Evolutionary conservation across 805 yeast genomes (phyloP).

Genomic region (Starmerella sirachaensis): DNA sequence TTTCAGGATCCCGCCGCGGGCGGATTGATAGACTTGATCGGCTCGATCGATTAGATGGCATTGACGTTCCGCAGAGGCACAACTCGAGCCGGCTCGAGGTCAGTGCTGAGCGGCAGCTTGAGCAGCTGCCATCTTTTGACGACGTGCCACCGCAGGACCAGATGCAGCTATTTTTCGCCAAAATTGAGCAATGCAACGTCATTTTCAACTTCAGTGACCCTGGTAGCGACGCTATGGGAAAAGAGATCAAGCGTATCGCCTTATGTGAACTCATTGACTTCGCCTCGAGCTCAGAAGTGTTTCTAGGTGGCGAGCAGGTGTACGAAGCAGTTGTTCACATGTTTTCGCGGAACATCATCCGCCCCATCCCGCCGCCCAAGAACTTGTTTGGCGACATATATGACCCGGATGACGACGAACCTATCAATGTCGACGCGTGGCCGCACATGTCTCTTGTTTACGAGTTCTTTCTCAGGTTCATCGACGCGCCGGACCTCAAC

Average conservation of each 20-base stretch:
- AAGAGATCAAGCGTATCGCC: slow-evolving; percentile 79
- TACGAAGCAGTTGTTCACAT: slow-evolving; percentile 76
- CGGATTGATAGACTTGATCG: slow-evolving; percentile 50
- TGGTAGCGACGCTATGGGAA: slow-evolving; percentile 79
- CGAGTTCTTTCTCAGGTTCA: slow-evolving; percentile 83
- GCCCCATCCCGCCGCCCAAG: slow-evolving; percentile 97
- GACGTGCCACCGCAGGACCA: slow-evolving; percentile 79
- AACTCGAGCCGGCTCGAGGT: slow-evolving; percentile 87
- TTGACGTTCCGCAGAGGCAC: slow-evolving; percentile 79
- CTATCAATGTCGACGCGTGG: slow-evolving; percentile 93
- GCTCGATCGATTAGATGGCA: slow-evolving; percentile 61
- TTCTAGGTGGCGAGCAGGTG: slow-evolving; percentile 81
- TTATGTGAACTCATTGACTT: slow-evolving; percentile 82
- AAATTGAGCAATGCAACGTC: slow-evolving; percentile 87
- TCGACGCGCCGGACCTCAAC: slow-evolving; percentile 89
- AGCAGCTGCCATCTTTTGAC: slow-evolving; percentile 71
- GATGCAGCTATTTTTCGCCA: slow-evolving; percentile 66
- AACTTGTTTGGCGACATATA: slow-evolving; percentile 92
- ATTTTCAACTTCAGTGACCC: slow-evolving; percentile 93
- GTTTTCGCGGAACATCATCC: slow-evolving; percentile 79
- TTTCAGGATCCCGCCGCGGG: slow-evolving; percentile 12
- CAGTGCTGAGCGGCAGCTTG: slow-evolving; percentile 49
- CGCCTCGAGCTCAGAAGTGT: slow-evolving; percentile 59
- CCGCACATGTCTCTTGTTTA: slow-evolving; percentile 97
- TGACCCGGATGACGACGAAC: slow-evolving; percentile 99